Percentiles rank a stretch among this genome's conserved stretches.
Evolutionary conservation across 345 rosid species (phyloP).

Genomic region (Turnera subulata): DNA sequence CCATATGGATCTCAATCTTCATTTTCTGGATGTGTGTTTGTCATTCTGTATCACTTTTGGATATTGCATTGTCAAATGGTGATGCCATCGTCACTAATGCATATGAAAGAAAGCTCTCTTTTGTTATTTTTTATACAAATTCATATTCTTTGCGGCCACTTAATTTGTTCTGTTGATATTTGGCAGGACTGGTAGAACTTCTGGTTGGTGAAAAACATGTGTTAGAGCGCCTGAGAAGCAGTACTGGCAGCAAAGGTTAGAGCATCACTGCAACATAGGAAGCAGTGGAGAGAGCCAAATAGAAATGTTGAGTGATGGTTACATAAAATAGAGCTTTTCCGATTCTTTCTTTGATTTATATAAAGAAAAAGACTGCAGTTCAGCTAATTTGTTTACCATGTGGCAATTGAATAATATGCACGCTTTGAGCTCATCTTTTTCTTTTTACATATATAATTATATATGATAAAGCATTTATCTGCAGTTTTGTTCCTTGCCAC

Average conservation of each 20-base stretch:
- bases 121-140: not conserved
- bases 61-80: not conserved
- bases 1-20: not conserved
- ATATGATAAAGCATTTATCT: too few species aligned
- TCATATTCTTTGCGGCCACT: not conserved
- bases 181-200: slow-evolving; percentile 66
- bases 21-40: not conserved
- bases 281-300: slow-evolving; percentile 19
- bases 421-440: slow-evolving; percentile 1
- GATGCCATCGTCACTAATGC: not conserved
- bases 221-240: slow-evolving; percentile 39
- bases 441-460: not conserved
- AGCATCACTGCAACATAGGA: too few species aligned
- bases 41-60: not conserved
- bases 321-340: slow-evolving; percentile 28
- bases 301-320: slow-evolving; percentile 23
- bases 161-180: not conserved
- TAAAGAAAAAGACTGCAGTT: slow-evolving; percentile 19
- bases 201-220: slow-evolving; percentile 61
- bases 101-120: not conserved
- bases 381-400: slow-evolving; percentile 32
- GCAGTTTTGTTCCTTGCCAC: too few species aligned
- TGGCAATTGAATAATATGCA: slow-evolving; percentile 16
- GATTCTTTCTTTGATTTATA: slow-evolving; percentile 17
- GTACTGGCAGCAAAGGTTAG: too few species aligned